phyloP scores from a whole-genome alignment of 164 flowering plant genomes.

The Stephania yunnanensis region DNA sequence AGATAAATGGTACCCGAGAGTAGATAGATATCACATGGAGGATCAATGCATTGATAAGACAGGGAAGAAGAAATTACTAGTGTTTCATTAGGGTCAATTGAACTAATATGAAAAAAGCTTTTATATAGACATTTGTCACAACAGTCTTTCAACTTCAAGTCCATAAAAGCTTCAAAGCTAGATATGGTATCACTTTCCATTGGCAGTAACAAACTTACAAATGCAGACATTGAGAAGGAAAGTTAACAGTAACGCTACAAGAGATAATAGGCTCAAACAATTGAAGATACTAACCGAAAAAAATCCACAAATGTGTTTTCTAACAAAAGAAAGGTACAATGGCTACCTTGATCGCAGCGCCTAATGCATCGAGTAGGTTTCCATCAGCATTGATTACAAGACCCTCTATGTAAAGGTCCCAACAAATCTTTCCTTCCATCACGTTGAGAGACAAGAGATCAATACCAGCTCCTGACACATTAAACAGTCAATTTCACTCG shows the following conservation, averaged over 20 bases:
- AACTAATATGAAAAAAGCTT: too few relatives aligned
- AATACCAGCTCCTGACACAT: constrained; percentile 72
- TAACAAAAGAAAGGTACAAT: background rate
- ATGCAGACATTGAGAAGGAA: too few relatives aligned
- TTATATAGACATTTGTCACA: too few relatives aligned
- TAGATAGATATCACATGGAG: background rate
- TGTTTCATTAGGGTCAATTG: too few relatives aligned
- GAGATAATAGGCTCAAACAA: too few relatives aligned
- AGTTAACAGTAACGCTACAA: too few relatives aligned
- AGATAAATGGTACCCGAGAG: background rate
- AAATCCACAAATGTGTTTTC: background rate
- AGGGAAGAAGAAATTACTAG: too few relatives aligned
- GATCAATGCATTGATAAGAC: background rate
- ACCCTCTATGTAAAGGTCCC: constrained; percentile 95
- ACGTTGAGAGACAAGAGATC: constrained; percentile 71
- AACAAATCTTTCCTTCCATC: constrained; percentile 78
- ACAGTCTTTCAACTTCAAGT: too few relatives aligned
- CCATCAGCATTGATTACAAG: constrained; percentile 92
- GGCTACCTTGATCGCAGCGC: constrained; percentile 90
- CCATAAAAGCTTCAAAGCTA: too few relatives aligned
- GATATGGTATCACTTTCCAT: too few relatives aligned
- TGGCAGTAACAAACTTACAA: too few relatives aligned
- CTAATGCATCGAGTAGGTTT: constrained; percentile 79
- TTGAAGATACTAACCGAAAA: too few relatives aligned
- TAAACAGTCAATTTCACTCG: background rate